Evolutionary conservation across 192 early-diverging fungal genomes (phyloP).

Genomic region (Podochytrium sp.): DNA sequence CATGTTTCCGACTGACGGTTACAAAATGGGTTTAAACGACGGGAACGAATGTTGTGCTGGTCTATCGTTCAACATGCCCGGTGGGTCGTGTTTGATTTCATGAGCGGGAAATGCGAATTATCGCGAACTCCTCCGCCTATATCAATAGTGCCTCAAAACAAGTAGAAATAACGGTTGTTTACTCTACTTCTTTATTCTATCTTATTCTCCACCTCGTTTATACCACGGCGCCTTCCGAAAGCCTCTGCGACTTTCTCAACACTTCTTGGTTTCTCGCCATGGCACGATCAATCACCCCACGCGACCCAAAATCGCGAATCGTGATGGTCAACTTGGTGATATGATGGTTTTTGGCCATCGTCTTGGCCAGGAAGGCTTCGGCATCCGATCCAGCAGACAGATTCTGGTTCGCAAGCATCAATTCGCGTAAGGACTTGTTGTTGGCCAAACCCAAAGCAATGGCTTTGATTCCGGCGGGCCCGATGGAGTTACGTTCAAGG

Average conservation of each 20-base stretch:
- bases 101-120: too few relatives aligned
- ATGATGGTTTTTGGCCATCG: background rate
- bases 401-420: conserved; percentile 21
- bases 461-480: conserved; percentile 33
- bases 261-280: conserved; percentile 35
- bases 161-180: too few relatives aligned
- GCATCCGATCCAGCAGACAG: conserved; percentile 14
- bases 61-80: too few relatives aligned
- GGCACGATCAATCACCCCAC: conserved; percentile 30
- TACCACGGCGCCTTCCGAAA: too few relatives aligned
- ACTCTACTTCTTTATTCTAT: too few relatives aligned
- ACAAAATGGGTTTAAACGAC: too few relatives aligned
- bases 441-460: conserved; percentile 23
- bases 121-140: too few relatives aligned
- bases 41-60: too few relatives aligned
- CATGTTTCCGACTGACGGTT: too few relatives aligned
- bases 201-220: too few relatives aligned
- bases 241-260: background rate
- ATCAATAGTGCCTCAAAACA: too few relatives aligned
- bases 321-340: conserved; percentile 18
- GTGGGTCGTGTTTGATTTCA: too few relatives aligned
- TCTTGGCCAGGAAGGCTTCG: background rate
- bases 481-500: conserved; percentile 31
- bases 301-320: conserved; percentile 32
- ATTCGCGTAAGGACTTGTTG: conserved; percentile 26